These are phyloP conservation scores for Penicillium sp. DNA, from an alignment of 2,329 filamentous ascomycete genomes.

Conservation along the genomic window DNA sequence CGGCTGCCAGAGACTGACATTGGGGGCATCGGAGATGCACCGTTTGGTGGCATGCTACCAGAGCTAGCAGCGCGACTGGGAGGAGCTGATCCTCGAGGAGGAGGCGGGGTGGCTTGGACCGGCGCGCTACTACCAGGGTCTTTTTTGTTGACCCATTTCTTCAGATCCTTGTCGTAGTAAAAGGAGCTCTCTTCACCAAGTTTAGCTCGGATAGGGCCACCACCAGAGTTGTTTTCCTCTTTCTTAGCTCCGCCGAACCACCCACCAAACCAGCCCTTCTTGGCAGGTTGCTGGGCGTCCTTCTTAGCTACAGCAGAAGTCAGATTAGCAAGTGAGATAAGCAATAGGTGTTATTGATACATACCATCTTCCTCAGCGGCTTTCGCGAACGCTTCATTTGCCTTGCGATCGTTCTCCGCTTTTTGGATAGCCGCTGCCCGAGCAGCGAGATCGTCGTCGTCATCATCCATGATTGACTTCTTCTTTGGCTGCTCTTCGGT, in stretches of 20 bases:
- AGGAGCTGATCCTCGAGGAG: constrained; percentile 60
- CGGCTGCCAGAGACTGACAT: constrained; percentile 23
- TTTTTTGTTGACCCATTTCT: constrained; percentile 99
- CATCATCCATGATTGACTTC: constrained; percentile 78
- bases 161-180: constrained; percentile 91
- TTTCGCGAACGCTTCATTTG: constrained; percentile 80
- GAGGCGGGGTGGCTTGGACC: constrained; percentile 69
- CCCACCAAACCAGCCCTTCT: constrained; percentile 71
- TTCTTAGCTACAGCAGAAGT: constrained; percentile 38
- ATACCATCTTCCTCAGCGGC: constrained; percentile 69
- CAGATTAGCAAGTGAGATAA: constrained; percentile 41
- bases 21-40: constrained; percentile 16
- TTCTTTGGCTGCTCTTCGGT: constrained; percentile 63
- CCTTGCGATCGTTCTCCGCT: constrained; percentile 65
- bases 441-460: constrained; percentile 64
- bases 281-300: constrained; percentile 27
- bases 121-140: constrained; percentile 61
- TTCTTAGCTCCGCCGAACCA: constrained; percentile 73
- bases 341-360: constrained; percentile 10
- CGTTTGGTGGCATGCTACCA: constrained; percentile 50
- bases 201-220: constrained; percentile 77
- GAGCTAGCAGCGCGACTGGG: constrained; percentile 54
- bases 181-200: constrained; percentile 91
- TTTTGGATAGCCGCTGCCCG: constrained; percentile 52
- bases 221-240: constrained; percentile 44